Percentiles rank a stretch among this genome's conserved stretches.
Conservation (phyloP, 2,329 filamentous ascomycete species). For the Trichoderma atrobrunneum region DNA sequence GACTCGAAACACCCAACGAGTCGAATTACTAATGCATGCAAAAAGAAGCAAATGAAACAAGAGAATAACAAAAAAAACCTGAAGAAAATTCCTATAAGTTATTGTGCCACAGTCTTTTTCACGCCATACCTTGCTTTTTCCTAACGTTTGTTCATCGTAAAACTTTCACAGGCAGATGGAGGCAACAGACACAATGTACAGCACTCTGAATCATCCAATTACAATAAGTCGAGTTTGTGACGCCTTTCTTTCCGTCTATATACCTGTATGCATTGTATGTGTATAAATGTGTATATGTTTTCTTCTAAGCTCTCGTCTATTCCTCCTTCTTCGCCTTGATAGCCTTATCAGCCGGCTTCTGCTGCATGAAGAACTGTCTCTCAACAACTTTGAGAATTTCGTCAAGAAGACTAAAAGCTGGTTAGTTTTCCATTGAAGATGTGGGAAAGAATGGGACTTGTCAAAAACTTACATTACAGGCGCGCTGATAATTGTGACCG, state of each 20-base stretch:
- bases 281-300: slow-evolving; percentile 27
- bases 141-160: background rate
- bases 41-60: background rate
- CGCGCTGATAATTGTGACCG: slow-evolving; percentile 81
- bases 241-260: slow-evolving; percentile 12
- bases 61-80: background rate
- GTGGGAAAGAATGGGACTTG: background rate
- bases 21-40: background rate
- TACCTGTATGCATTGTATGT: slow-evolving; percentile 30
- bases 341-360: slow-evolving; percentile 35
- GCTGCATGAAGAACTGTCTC: slow-evolving; percentile 61
- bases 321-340: slow-evolving; percentile 53
- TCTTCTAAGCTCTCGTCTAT: slow-evolving; percentile 35
- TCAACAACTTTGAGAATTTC: slow-evolving; percentile 80
- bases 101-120: background rate
- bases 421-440: slow-evolving; percentile 24
- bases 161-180: background rate
- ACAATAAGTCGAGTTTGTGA: background rate
- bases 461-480: slow-evolving; percentile 79
- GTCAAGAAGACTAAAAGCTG: slow-evolving; percentile 64
- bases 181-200: background rate
- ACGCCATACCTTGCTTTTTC: background rate
- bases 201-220: background rate
- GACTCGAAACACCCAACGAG: background rate
- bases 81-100: background rate